A percentile compares a stretch with the other conserved stretches of the same genome.
These are phyloP conservation scores for Aleurites moluccanus DNA, from an alignment of 441 rosid species.

Conservation along the genomic window DNA sequence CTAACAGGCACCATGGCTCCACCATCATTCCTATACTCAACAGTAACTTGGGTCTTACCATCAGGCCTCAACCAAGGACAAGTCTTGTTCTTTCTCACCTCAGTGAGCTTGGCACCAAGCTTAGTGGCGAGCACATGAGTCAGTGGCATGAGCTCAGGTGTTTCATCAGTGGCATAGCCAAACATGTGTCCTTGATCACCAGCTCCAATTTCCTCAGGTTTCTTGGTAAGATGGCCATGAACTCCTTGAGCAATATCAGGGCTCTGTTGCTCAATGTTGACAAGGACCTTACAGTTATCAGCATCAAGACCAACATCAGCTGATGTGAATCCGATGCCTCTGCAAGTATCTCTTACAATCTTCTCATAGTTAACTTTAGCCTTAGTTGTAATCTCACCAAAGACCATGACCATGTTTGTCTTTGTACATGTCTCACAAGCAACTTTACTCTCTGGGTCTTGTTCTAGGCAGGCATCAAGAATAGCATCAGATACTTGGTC, in stretches of 20 bases:
- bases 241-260: slow-evolving; percentile 87
- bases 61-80: slow-evolving; percentile 83
- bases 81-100: slow-evolving; percentile 73
- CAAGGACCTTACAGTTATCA: slow-evolving; percentile 69
- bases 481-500: slow-evolving; percentile 85
- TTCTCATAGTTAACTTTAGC: slow-evolving; percentile 72
- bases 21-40: slow-evolving; percentile 61
- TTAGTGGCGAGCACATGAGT: slow-evolving; percentile 77
- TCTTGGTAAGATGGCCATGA: slow-evolving; percentile 73
- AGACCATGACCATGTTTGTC: slow-evolving; percentile 87
- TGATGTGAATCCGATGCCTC: slow-evolving; percentile 66
- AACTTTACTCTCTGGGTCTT: slow-evolving; percentile 86
- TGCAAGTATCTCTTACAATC: slow-evolving; percentile 70
- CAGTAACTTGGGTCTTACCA: slow-evolving; percentile 81
- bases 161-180: slow-evolving; percentile 75
- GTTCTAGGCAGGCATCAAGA: slow-evolving; percentile 80
- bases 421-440: slow-evolving; percentile 86
- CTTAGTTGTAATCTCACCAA: slow-evolving; percentile 80
- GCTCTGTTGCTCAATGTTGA: slow-evolving; percentile 78
- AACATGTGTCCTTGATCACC: slow-evolving; percentile 89
- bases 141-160: slow-evolving; percentile 74
- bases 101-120: slow-evolving; percentile 84
- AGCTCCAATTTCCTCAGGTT: slow-evolving; percentile 85
- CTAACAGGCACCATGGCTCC: slow-evolving; percentile 75
- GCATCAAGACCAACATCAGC: slow-evolving; percentile 84